A percentile compares a stretch with the other conserved stretches of the same genome.
Conservation (phyloP, 1,284 basidiomycete genomes). For the Ustilago bromivora region DNA sequence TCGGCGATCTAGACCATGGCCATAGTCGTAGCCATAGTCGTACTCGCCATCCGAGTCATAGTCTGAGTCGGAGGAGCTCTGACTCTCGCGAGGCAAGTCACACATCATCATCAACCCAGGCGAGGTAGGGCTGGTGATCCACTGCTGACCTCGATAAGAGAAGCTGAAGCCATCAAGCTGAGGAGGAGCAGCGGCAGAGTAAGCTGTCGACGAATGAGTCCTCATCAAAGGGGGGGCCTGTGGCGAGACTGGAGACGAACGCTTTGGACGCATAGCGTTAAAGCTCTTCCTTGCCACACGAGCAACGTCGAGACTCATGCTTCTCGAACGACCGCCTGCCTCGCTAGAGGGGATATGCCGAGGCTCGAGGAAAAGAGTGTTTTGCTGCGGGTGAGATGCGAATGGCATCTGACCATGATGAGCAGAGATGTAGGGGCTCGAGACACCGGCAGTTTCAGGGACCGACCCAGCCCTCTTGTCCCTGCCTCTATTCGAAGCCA, state of each 20-base stretch:
- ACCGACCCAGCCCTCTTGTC: background rate
- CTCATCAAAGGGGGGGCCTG: background rate
- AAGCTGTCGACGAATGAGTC: background rate
- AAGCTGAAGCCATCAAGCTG: slow-evolving; percentile 6
- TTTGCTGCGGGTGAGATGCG: slow-evolving; percentile 3
- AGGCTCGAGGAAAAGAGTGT: background rate
- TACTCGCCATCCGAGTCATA: slow-evolving; percentile 1
- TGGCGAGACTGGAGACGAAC: background rate
- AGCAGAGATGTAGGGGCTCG: background rate
- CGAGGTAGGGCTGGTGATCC: background rate
- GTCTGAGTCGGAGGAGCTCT: slow-evolving; percentile 17
- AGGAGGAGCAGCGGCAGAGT: slow-evolving; percentile 1
- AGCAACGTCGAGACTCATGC: slow-evolving; percentile 29
- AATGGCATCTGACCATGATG: background rate
- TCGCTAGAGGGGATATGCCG: background rate
- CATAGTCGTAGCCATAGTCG: slow-evolving; percentile 6
- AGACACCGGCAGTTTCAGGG: background rate
- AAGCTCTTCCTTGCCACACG: slow-evolving; percentile 20
- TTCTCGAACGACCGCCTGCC: slow-evolving; percentile 9
- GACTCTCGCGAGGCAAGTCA: slow-evolving; percentile 24
- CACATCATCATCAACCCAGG: background rate
- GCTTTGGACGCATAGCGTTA: slow-evolving; percentile 15
- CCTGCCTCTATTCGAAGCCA: background rate
- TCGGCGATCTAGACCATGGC: slow-evolving; percentile 2
- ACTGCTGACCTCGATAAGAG: slow-evolving; percentile 1